These are phyloP conservation scores for Mortierella claussenii DNA, from an alignment of 192 early-diverging fungal genomes.

Conservation along the genomic window DNA sequence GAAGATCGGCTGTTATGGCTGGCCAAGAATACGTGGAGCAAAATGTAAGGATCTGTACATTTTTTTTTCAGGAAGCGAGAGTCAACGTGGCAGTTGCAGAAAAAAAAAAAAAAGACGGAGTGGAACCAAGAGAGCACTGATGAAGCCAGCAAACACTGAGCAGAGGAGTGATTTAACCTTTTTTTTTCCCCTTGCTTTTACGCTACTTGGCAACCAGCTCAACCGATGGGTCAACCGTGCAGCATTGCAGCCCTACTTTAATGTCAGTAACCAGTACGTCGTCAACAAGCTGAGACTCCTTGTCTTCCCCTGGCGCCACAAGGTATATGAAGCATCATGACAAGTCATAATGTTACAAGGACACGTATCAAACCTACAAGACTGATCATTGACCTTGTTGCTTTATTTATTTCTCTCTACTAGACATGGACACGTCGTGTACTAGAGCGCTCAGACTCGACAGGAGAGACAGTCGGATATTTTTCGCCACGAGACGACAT, in stretches of 20 bases:
- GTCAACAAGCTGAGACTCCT: slow-evolving; percentile 86
- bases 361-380: no score
- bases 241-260: slow-evolving; percentile 93
- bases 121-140: slow-evolving; percentile 6
- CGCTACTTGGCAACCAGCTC: slow-evolving; percentile 63
- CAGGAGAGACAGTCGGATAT: slow-evolving; percentile 81
- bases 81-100: background rate
- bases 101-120: background rate
- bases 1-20: slow-evolving; percentile 80
- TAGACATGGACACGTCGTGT: slow-evolving; percentile 86
- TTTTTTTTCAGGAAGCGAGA: slow-evolving; percentile 16
- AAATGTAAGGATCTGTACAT: slow-evolving; percentile 70
- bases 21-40: slow-evolving; percentile 90
- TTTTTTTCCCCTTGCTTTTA: background rate
- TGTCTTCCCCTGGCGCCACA: slow-evolving; percentile 92
- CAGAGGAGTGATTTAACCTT: background rate
- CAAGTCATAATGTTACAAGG: no score
- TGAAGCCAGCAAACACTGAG: background rate
- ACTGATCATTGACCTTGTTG: background rate
- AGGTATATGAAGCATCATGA: slow-evolving; percentile 35
- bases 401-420: background rate
- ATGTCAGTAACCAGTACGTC: slow-evolving; percentile 95
- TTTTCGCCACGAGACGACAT: slow-evolving; percentile 89
- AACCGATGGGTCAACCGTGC: slow-evolving; percentile 85
- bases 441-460: slow-evolving; percentile 77